These are phyloP conservation scores for Helotiales sp. DNA, from an alignment of 2,329 filamentous ascomycete species.

Conservation along the genomic window DNA sequence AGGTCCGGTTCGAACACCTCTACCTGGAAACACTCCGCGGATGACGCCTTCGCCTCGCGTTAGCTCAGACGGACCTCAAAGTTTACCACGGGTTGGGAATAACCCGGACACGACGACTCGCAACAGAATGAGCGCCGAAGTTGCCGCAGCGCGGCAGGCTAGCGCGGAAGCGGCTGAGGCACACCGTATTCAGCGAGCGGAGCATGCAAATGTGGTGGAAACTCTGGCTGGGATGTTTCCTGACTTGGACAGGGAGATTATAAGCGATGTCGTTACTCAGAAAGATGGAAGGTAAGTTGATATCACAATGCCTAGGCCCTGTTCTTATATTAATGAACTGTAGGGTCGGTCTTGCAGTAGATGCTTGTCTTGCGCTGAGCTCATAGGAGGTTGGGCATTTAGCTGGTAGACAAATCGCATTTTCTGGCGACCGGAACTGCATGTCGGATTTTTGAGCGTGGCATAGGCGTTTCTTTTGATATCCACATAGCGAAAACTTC, in stretches of 20 bases:
- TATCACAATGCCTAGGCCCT: background rate
- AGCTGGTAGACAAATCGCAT: background rate
- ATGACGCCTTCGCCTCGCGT: constrained; percentile 32
- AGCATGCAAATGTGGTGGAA: constrained; percentile 90
- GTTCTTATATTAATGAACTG: constrained; percentile 23
- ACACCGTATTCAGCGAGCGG: constrained; percentile 74
- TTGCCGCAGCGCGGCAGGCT: constrained; percentile 86
- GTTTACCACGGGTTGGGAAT: constrained; percentile 24
- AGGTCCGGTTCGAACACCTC: constrained; percentile 44
- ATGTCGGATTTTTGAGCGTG: constrained; percentile 25
- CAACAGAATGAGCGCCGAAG: constrained; percentile 66
- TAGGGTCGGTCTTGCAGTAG: constrained; percentile 81
- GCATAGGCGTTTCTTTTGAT: constrained; percentile 22
- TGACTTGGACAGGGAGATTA: constrained; percentile 88
- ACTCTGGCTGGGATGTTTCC: constrained; percentile 97
- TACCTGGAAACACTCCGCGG: constrained; percentile 43
- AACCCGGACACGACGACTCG: constrained; percentile 19
- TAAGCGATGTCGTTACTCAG: constrained; percentile 93
- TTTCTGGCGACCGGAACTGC: constrained; percentile 8
- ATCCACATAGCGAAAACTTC: constrained; percentile 11
- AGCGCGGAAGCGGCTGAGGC: constrained; percentile 89
- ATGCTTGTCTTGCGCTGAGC: constrained; percentile 74
- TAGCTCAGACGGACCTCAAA: constrained; percentile 27
- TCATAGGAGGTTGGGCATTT: constrained; percentile 20
- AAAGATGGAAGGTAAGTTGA: constrained; percentile 84